Evolutionary conservation across 176 grass and related monocot species (phyloP), one percentile per base, ranked within the genome.

Genomic region (Coix lacrymajobi): DNA sequence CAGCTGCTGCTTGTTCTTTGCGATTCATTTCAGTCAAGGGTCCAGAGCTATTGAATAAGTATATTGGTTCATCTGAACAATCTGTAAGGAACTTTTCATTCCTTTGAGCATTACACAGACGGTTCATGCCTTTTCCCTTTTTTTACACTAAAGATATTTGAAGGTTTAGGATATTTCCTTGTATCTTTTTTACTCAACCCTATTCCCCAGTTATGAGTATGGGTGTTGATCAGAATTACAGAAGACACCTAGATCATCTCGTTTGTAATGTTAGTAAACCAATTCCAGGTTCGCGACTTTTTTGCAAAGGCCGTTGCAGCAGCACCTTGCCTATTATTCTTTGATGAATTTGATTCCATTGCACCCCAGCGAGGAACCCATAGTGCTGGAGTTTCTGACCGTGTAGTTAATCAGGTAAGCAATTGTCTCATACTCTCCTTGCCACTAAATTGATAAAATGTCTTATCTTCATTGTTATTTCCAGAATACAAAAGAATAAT

Each of bases 261-360:
- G 41, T 31, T 71, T 85, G 65, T 81, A 64, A 85, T 91, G 32
- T 87, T 86, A 28, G 63, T 85, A 62, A 84, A 40, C n/a, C 7
- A 24, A 79, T 87, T 92, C n/a, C 62, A 98, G 96, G 92, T 98
- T 43, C 92, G 92, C 17, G 96, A 98, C 38, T 75, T 93, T 66
- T 98, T 98, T 89, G 79, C 92, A 83, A 98, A 98, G 87, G 96
- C 96, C 67, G 79, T 85, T 64, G 84, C 92, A 65, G 90, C 92
- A 75, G 88, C 96, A 85, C 96, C 96, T 65, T 98, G 96, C 60
- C 79, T 98, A 79, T 82, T 95, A 28, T 98, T 98, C 65, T 98
- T 98, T 73, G 96, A 98, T 88, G 96, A 98, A 84, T 98, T 95
- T 88, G 96, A 98, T 34, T 93, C 92, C 19, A 91, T 95, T 88